Evolutionary conservation across 306 rosid genomes (phyloP), one percentile per base, ranked within the genome.

Genomic region (Casuarina glauca): DNA sequence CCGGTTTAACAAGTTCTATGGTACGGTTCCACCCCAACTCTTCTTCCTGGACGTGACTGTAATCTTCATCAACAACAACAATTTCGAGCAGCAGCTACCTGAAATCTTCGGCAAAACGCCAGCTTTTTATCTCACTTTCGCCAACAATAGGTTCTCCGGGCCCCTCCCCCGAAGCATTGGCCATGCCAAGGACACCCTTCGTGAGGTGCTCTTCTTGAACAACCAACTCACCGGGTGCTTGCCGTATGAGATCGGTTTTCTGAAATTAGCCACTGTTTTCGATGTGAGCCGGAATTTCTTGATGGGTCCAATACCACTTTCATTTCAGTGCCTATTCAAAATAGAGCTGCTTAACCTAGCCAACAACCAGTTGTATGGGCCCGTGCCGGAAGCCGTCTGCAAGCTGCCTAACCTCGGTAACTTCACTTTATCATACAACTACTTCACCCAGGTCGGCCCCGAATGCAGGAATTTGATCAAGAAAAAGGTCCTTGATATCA

Each of bases 271-370:
- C 0, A 77, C 70, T 0, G 78, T 92, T 26, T 90, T 94, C 60
- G 98, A 94, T 36, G 93, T 76, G 9, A 88, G 97, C 72, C 0
- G 0, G 0, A 94, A 92, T 44, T 0, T 0, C 0, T 19, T 94
- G 9, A 86, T 87, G 0, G 98, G 97, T 1, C 97, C 97, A 1
- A 91, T 95, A 3, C 97, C 99, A 0, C 7, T 38, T 4, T 92
- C 98, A 0, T 91, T 95, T 17, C 92, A 72, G 2, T 92, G 98
- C 79, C 78, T 95, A 48, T 69, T 57, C 1, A 88, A 69, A 2
- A 85, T 87, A 4, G 84, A 50, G 76, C 66, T 39, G 6, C 70
- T 95, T 12, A 84, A 82, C 43, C 57, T 95, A 35, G 88, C 86
- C 0, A 5, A 9, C 0, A 95, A 95, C 74, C 11, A 68, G 16